Evolutionary conservation across 2,329 filamentous ascomycete species (phyloP).

Genomic region (Exophiala calicioides): DNA sequence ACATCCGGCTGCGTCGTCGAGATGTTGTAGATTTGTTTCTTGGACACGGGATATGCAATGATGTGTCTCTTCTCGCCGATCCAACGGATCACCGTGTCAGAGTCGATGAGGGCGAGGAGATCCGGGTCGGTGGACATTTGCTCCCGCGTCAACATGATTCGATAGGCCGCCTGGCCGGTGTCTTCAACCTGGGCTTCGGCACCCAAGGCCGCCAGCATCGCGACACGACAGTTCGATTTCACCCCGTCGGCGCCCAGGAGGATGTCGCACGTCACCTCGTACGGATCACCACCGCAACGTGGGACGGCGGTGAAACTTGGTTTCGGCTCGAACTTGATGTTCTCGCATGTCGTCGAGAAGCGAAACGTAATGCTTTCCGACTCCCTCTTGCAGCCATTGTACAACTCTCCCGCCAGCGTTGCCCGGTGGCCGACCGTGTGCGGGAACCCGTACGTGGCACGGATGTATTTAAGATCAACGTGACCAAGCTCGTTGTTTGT

Average conservation of each 20-base stretch:
- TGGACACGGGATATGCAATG: slow-evolving; percentile 66
- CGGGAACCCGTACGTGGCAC: slow-evolving; percentile 68
- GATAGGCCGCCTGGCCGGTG: slow-evolving; percentile 57
- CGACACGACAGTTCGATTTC: slow-evolving; percentile 50
- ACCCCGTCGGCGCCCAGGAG: slow-evolving; percentile 58
- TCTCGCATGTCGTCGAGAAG: slow-evolving; percentile 60
- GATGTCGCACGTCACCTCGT: slow-evolving; percentile 53
- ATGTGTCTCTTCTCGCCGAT: slow-evolving; percentile 68
- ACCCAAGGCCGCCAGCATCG: slow-evolving; percentile 43
- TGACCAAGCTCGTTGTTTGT: slow-evolving; percentile 69
- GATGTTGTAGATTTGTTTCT: slow-evolving; percentile 66
- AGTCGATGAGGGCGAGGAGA: slow-evolving; percentile 57
- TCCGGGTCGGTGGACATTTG: slow-evolving; percentile 51
- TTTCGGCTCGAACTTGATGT: slow-evolving; percentile 61
- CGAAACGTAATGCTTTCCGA: slow-evolving; percentile 67
- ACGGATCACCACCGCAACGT: slow-evolving; percentile 54
- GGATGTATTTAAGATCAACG: slow-evolving; percentile 68
- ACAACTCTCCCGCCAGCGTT: slow-evolving; percentile 69
- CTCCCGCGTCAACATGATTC: slow-evolving; percentile 54
- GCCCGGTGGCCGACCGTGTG: slow-evolving; percentile 80
- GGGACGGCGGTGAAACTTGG: slow-evolving; percentile 63
- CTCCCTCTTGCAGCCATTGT: slow-evolving; percentile 64
- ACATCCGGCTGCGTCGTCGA: slow-evolving; percentile 63
- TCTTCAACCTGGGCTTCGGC: slow-evolving; percentile 46
- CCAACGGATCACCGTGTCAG: slow-evolving; percentile 61